A percentile compares a stretch with the other conserved stretches of the same genome.
Evolutionary conservation across 2,329 filamentous ascomycete species (phyloP).

Genomic region (Exophiala sideris): DNA sequence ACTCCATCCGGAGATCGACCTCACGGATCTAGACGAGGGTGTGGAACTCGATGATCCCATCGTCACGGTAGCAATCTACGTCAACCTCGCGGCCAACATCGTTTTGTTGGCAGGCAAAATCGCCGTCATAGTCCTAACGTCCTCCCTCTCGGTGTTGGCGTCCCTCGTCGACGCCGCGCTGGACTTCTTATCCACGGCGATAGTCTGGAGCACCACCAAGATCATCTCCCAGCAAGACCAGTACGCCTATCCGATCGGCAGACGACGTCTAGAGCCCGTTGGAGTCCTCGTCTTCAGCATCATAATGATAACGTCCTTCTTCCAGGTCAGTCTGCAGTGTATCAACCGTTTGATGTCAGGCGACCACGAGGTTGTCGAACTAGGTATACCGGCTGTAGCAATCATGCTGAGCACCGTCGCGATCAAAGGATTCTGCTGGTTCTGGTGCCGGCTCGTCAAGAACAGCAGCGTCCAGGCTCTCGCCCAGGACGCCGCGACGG

Average conservation of each 20-base stretch:
- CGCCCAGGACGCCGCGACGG: slow-evolving; percentile 65
- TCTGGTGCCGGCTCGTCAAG: slow-evolving; percentile 82
- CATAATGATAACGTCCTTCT: slow-evolving; percentile 82
- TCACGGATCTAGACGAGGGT: slow-evolving; percentile 37
- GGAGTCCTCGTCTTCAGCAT: slow-evolving; percentile 78
- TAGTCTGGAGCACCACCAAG: slow-evolving; percentile 74
- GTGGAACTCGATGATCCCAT: slow-evolving; percentile 70
- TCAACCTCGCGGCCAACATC: slow-evolving; percentile 77
- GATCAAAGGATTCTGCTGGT: slow-evolving; percentile 77
- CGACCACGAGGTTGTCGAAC: slow-evolving; percentile 67
- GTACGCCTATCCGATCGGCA: slow-evolving; percentile 74
- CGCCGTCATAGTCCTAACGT: slow-evolving; percentile 68
- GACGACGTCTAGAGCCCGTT: slow-evolving; percentile 71
- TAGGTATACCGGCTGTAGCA: slow-evolving; percentile 67
- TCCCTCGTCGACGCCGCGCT: slow-evolving; percentile 75
- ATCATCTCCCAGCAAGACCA: slow-evolving; percentile 71
- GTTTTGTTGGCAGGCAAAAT: slow-evolving; percentile 73
- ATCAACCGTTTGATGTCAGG: slow-evolving; percentile 59
- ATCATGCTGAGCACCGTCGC: slow-evolving; percentile 81
- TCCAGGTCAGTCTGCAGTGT: slow-evolving; percentile 71
- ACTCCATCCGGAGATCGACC: slow-evolving; percentile 46
- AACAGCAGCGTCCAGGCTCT: slow-evolving; percentile 84
- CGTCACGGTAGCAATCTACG: slow-evolving; percentile 81
- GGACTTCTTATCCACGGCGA: slow-evolving; percentile 76
- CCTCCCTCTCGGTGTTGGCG: slow-evolving; percentile 76